Evolutionary conservation across 352 stramenopile species (phyloP).

Genomic region (Phytophthora pseudosyringae): DNA sequence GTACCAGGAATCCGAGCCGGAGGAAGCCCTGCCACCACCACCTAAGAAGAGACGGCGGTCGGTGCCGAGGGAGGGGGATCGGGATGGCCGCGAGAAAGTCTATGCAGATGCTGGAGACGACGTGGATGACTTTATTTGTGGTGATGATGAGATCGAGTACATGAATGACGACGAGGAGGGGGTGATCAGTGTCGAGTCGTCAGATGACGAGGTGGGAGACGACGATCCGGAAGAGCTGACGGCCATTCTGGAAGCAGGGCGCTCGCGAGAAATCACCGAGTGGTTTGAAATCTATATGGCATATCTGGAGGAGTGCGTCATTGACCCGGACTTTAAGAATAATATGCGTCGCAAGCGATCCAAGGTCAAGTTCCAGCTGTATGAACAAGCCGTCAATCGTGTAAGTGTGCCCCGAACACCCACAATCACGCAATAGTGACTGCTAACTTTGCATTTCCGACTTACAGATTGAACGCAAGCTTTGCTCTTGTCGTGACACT

Average conservation of each 20-base stretch:
- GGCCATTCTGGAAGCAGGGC: slow-evolving; percentile 41
- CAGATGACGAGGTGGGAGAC: slow-evolving; percentile 49
- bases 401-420: slow-evolving; percentile 40
- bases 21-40: slow-evolving; percentile 20
- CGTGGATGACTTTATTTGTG: slow-evolving; percentile 82
- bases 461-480: slow-evolving; percentile 69
- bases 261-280: slow-evolving; percentile 69
- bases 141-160: slow-evolving; percentile 85
- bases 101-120: slow-evolving; percentile 69
- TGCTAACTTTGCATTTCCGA: neutral
- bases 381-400: slow-evolving; percentile 57
- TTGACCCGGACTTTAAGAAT: slow-evolving; percentile 64
- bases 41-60: slow-evolving; percentile 29
- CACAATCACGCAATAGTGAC: neutral
- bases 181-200: slow-evolving; percentile 65
- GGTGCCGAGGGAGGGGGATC: slow-evolving; percentile 23
- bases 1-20: slow-evolving; percentile 41
- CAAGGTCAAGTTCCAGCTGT: slow-evolving; percentile 55
- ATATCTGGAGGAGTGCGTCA: slow-evolving; percentile 80
- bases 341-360: slow-evolving; percentile 52
- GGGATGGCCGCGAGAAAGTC: slow-evolving; percentile 41
- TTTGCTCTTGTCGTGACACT: slow-evolving; percentile 76
- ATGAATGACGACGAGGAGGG: slow-evolving; percentile 87
- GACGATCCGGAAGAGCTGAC: slow-evolving; percentile 52
- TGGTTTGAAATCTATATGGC: slow-evolving; percentile 89